Conservation (phyloP, 148 eudicot species). For the Rhododendron kiyosumense region DNA sequence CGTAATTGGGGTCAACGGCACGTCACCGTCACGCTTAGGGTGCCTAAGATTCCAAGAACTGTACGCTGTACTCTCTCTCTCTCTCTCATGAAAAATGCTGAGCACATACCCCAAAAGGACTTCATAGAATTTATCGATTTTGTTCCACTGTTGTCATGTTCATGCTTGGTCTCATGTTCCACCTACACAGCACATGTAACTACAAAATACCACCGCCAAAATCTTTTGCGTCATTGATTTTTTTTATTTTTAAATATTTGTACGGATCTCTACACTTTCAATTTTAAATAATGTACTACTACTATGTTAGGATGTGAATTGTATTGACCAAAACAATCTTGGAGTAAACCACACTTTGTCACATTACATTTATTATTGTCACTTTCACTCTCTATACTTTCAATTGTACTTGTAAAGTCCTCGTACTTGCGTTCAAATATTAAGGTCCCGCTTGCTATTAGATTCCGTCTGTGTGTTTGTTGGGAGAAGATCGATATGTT, state of each 20-base stretch:
- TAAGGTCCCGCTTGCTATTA: too few species aligned
- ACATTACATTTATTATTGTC: neutral
- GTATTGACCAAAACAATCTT: too few species aligned
- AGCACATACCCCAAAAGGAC: neutral
- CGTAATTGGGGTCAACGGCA: neutral
- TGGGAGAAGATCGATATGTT: too few species aligned
- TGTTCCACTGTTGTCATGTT: neutral
- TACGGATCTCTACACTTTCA: neutral
- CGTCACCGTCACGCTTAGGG: slow-evolving; percentile 6
- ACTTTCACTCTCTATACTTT: too few species aligned
- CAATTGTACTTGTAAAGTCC: too few species aligned
- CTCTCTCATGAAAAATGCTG: neutral
- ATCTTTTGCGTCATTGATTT: neutral
- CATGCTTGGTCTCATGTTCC: slow-evolving; percentile 1
- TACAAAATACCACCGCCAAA: neutral
- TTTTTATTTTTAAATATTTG: neutral
- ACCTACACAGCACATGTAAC: neutral
- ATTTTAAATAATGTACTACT: neutral
- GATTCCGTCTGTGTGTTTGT: too few species aligned
- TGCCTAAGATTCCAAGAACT: neutral
- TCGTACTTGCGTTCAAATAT: too few species aligned
- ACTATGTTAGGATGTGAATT: neutral
- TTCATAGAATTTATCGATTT: neutral
- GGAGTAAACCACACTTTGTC: too few species aligned
- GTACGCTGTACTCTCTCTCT: neutral